A percentile compares a stretch with the other conserved stretches of the same genome.
phyloP scores from a whole-genome alignment of 2,329 filamentous ascomycete genomes.

The Talaromyces sp. region DNA sequence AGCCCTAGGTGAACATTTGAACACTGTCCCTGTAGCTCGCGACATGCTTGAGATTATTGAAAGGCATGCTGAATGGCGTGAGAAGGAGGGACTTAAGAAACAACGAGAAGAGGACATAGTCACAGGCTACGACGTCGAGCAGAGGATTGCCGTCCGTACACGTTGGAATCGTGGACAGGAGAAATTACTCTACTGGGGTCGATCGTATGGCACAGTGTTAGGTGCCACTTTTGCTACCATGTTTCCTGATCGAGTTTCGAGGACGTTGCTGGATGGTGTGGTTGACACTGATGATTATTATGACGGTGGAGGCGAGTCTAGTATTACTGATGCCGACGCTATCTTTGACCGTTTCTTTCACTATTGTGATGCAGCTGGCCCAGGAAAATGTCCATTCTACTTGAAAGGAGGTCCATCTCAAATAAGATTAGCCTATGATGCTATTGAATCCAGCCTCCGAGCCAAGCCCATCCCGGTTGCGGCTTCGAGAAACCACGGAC shows the following conservation, averaged over 20 bases:
- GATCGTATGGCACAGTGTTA: constrained; percentile 49
- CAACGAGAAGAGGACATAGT: constrained; percentile 24
- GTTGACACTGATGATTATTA: constrained; percentile 41
- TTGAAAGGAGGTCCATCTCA: constrained; percentile 27
- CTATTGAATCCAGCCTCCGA: constrained; percentile 27
- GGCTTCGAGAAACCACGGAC: constrained; percentile 31
- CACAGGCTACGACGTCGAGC: constrained; percentile 24
- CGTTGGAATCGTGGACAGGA: constrained; percentile 32
- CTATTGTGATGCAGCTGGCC: constrained; percentile 35
- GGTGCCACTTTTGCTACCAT: constrained; percentile 50
- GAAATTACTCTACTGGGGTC: constrained; percentile 43
- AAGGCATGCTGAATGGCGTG: constrained; percentile 42
- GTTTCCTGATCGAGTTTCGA: constrained; percentile 41
- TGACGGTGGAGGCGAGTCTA: constrained; percentile 26
- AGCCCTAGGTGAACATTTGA: constrained; percentile 34
- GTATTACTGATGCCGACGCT: constrained; percentile 35
- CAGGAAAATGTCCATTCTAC: constrained; percentile 33
- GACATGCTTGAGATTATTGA: constrained; percentile 41
- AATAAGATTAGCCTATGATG: constrained; percentile 30
- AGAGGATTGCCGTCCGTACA: constrained; percentile 28
- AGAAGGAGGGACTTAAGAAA: constrained; percentile 31
- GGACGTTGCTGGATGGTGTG: constrained; percentile 37
- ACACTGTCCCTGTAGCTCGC: constrained; percentile 34
- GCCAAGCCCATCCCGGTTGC: constrained; percentile 33
- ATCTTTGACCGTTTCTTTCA: constrained; percentile 36